Evolutionary conservation across 805 yeast species (phyloP).

Genomic region (Myxozyma sirexii): DNA sequence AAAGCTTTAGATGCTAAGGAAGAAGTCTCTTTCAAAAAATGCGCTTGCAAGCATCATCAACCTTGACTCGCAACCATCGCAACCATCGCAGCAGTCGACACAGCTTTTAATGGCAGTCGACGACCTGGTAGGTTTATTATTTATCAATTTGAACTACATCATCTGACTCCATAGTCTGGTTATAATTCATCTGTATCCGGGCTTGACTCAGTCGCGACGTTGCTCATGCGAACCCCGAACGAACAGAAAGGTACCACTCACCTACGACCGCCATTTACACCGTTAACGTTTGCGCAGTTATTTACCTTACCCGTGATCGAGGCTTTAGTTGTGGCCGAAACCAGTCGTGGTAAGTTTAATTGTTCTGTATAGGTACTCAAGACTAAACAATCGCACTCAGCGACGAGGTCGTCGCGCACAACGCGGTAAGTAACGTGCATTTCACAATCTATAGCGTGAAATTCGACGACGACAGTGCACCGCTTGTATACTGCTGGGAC

Average conservation of each 20-base stretch:
- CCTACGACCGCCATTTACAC: too few species aligned
- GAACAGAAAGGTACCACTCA: conserved; percentile 17
- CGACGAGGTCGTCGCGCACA: conserved; percentile 24
- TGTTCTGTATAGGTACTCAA: neutral
- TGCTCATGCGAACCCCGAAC: conserved; percentile 11
- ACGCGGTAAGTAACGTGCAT: conserved; percentile 32
- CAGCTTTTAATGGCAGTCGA: conserved; percentile 20
- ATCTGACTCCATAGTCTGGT: neutral
- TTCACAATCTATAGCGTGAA: conserved; percentile 32
- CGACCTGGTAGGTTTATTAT: conserved; percentile 17
- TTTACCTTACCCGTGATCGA: conserved; percentile 6
- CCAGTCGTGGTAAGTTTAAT: conserved; percentile 17
- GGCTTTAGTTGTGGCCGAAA: conserved; percentile 28
- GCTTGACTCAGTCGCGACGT: conserved; percentile 13
- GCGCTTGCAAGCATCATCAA: neutral
- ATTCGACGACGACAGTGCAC: conserved; percentile 32
- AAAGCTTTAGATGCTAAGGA: too few species aligned
- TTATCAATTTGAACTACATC: neutral
- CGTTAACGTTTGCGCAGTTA: neutral
- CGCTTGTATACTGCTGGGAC: conserved; percentile 35
- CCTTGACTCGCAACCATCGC: conserved; percentile 5
- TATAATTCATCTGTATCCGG: neutral
- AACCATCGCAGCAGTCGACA: conserved; percentile 20
- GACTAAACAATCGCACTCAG: conserved; percentile 3
- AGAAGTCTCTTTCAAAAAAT: too few species aligned